phyloP scores from a whole-genome alignment of 1,139 yeast species.

The Diutina neorugosa region DNA sequence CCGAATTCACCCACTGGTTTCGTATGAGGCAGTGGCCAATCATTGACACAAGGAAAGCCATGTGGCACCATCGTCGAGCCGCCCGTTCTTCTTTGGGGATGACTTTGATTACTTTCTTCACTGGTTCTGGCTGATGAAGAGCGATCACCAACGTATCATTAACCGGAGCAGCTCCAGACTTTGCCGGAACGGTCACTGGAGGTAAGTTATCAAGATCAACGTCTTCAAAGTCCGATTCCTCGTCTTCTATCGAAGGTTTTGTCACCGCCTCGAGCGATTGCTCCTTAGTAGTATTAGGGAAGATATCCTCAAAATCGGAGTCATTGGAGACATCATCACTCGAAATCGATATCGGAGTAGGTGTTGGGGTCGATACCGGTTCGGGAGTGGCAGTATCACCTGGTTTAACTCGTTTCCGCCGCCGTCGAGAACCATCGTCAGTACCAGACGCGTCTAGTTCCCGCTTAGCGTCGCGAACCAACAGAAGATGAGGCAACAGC shows the following conservation, averaged over 20 bases:
- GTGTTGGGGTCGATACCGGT: neutral
- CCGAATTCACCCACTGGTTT: conserved; percentile 65
- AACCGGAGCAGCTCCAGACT: neutral
- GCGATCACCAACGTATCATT: conserved; percentile 5
- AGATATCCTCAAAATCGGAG: neutral
- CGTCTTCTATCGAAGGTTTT: conserved; percentile 5
- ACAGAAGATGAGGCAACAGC: conserved; percentile 1
- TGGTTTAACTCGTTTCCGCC: neutral
- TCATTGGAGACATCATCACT: neutral
- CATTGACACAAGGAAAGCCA: conserved; percentile 43
- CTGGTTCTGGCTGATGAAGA: conserved; percentile 7
- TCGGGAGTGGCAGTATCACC: neutral
- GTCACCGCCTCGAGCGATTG: too few relatives aligned
- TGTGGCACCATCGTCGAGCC: conserved; percentile 44
- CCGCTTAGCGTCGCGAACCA: neutral
- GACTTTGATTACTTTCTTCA: conserved; percentile 6
- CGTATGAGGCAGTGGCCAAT: conserved; percentile 53
- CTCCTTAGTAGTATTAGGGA: neutral
- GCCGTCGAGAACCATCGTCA: neutral
- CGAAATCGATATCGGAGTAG: neutral
- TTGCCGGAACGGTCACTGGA: conserved; percentile 11
- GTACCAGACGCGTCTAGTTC: neutral
- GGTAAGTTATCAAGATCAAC: conserved; percentile 14
- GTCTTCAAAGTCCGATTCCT: conserved; percentile 11
- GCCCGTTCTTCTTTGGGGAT: conserved; percentile 44